Evolutionary conservation across 2,329 filamentous ascomycete species (phyloP).

Genomic region (Colletotrichum trifolii): DNA sequence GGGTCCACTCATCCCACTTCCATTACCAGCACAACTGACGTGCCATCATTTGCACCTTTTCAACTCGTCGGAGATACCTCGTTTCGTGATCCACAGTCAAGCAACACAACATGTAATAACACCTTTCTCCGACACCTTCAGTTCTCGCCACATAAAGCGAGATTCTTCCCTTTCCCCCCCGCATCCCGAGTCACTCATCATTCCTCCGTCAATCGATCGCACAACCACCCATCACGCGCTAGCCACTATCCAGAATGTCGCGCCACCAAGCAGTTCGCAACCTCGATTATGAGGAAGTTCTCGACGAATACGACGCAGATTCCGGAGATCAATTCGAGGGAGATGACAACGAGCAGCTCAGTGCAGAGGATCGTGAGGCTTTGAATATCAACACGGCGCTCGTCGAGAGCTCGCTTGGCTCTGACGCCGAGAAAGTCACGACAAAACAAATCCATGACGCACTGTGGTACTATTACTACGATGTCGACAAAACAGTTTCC

Average conservation of each 20-base stretch:
- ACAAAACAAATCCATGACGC: constrained; percentile 83
- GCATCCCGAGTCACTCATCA: background rate
- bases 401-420: constrained; percentile 74
- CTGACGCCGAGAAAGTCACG: constrained; percentile 66
- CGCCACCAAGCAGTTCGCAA: constrained; percentile 60
- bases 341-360: constrained; percentile 58
- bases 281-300: constrained; percentile 60
- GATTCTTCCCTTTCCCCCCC: background rate
- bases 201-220: background rate
- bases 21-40: constrained; percentile 26
- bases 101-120: constrained; percentile 19
- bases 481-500: constrained; percentile 84
- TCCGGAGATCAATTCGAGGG: constrained; percentile 52
- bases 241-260: constrained; percentile 50
- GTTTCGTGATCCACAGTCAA: background rate
- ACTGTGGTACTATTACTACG: constrained; percentile 96
- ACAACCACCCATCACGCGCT: background rate
- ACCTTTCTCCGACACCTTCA: background rate
- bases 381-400: constrained; percentile 75
- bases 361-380: constrained; percentile 57
- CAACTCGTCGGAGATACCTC: constrained; percentile 11
- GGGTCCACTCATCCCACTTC: constrained; percentile 29
- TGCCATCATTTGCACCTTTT: constrained; percentile 31
- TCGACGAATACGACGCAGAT: constrained; percentile 61
- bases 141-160: background rate